These are phyloP conservation scores for Tilletia caries DNA, from an alignment of 1,284 basidiomycete species.

Conservation along the genomic window DNA sequence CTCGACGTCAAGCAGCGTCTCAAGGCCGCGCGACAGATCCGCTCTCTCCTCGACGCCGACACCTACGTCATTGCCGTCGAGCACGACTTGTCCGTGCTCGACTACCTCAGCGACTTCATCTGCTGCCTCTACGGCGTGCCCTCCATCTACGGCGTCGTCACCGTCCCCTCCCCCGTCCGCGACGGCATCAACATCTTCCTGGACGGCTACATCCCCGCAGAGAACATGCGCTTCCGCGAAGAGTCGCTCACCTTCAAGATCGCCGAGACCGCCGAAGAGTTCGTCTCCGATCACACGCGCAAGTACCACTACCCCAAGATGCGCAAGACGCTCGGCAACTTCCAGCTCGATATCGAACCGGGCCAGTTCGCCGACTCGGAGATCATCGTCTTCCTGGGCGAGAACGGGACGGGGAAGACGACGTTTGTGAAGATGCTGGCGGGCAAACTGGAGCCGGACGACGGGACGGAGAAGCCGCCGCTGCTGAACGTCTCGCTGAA, in stretches of 20 bases:
- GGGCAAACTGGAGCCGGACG: constrained; percentile 51
- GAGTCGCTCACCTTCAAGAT: constrained; percentile 53
- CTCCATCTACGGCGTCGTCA: constrained; percentile 53
- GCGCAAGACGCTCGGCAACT: constrained; percentile 51
- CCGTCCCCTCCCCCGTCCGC: constrained; percentile 49
- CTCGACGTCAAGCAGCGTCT: constrained; percentile 54
- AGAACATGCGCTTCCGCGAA: constrained; percentile 54
- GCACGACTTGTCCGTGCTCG: constrained; percentile 52
- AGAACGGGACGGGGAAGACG: constrained; percentile 54
- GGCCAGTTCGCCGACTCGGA: constrained; percentile 51
- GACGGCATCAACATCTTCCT: constrained; percentile 55
- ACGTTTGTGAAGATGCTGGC: constrained; percentile 54
- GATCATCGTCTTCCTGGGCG: constrained; percentile 53
- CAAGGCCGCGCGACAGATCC: constrained; percentile 51
- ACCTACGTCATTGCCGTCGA: constrained; percentile 54
- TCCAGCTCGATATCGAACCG: constrained; percentile 47
- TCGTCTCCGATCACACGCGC: constrained; percentile 40
- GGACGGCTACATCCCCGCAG: constrained; percentile 52
- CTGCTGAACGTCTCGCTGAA: constrained; percentile 52
- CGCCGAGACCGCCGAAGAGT: constrained; percentile 51
- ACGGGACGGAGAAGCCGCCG: constrained; percentile 44
- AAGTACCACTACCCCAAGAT: constrained; percentile 48
- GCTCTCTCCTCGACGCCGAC: constrained; percentile 46
- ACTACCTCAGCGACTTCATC: constrained; percentile 54
- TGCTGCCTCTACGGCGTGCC: constrained; percentile 54